Evolutionary conservation across 2,329 filamentous ascomycete species (phyloP), one percentile per base, ranked within the genome.

Genomic region (Aureobasidium subglaciale): DNA sequence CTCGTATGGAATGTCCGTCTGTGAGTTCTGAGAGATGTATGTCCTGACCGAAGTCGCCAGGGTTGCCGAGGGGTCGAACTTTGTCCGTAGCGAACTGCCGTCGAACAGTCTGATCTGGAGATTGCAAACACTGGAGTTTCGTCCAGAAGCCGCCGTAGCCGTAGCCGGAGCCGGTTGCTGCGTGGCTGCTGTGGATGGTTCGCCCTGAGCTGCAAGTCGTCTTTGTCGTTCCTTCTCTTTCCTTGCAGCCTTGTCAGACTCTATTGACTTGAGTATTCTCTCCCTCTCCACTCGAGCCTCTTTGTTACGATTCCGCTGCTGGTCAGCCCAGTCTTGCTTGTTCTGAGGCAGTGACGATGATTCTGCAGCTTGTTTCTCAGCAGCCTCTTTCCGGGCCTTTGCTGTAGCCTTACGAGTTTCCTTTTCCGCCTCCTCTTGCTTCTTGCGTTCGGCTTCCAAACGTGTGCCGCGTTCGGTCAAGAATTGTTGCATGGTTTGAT

Each of bases 51-150:
- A 81, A 6, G 69, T 74, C 6, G 75, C 70, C 3, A 96, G 76
- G 0, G 80, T 87, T 20, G 83, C 81, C 10, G 82, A 74, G 22
- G 63, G 61, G 13, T 65, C 61, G 68, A 96, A 95, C 16, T 80
- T 83, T 3, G 78, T 80, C 37, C 90, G 83, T 16, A 96, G 80
- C 1, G 84, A 90, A 10, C 84, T 85, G 9, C 92, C 92, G 65
- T 96, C 90, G 56, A 95, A 87, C 0, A 96, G 76, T 7, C 91
- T 82, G 16, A 96, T 81, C 64, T 93, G 89, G 1, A 96, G 73
- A 16, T 59, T 58, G 53, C 67, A 69, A 15, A 45, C 29, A 13
- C n/a, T 29, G 4, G 22, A 40, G 20, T 30, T 22, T 25, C 25
- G 20, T 20, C 56, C 55, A 3, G 37, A 37, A 2, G 46, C 18